phyloP scores from a whole-genome alignment of 257 asterid species.

The Osmanthus fragrans region DNA sequence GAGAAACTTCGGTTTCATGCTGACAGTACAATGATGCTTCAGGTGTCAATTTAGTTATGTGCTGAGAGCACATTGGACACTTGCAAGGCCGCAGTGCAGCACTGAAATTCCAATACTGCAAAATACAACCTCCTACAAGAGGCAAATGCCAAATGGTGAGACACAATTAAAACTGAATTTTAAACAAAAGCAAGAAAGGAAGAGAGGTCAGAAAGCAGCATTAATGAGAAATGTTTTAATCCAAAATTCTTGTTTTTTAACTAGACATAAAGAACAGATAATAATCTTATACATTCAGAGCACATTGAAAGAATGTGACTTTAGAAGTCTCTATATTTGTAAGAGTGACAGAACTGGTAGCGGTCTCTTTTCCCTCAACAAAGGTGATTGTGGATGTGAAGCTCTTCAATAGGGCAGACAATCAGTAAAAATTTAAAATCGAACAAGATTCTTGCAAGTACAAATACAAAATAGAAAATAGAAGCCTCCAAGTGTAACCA shows the following conservation, averaged over 20 bases:
- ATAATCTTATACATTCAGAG: neutral
- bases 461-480: slow-evolving; percentile 1
- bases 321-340: neutral
- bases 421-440: neutral
- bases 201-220: neutral
- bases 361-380: neutral
- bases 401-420: neutral
- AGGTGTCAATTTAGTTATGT: slow-evolving; percentile 59
- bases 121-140: slow-evolving; percentile 63
- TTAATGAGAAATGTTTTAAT: neutral
- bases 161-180: neutral
- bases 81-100: slow-evolving; percentile 69
- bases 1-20: slow-evolving; percentile 43
- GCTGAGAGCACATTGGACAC: slow-evolving; percentile 82
- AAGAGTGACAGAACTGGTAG: neutral
- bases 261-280: slow-evolving; percentile 1
- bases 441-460: neutral
- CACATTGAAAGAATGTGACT: neutral
- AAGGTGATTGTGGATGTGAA: neutral
- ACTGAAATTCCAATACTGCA: slow-evolving; percentile 78
- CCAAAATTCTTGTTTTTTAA: neutral
- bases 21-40: slow-evolving; percentile 53
- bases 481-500: neutral
- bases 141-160: slow-evolving; percentile 9
- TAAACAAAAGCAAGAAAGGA: neutral